phyloP scores from a whole-genome alignment of 2,329 filamentous ascomycete genomes.

The Drechslerella dactyloides region DNA sequence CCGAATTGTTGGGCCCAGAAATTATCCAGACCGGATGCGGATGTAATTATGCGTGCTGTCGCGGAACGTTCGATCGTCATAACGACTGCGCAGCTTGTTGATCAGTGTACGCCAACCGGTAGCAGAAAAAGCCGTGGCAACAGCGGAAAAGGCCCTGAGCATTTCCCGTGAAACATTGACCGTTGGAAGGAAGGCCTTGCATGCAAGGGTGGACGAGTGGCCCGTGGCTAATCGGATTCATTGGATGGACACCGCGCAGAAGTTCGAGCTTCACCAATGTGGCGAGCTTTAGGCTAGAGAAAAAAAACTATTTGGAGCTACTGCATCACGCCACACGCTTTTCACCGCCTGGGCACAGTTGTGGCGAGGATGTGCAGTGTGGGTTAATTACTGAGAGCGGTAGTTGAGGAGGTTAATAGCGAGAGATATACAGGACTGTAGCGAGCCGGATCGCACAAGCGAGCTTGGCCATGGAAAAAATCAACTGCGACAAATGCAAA shows the following conservation, averaged over 20 bases:
- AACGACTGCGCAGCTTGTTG: neutral
- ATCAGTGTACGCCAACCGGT: neutral
- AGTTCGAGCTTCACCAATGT: neutral
- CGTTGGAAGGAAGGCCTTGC: conserved; percentile 8
- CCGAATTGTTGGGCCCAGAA: neutral
- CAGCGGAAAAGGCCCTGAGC: neutral
- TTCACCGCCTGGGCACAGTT: neutral
- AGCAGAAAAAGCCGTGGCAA: neutral
- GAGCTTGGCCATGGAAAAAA: neutral
- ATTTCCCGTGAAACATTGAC: neutral
- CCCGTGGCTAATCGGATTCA: neutral
- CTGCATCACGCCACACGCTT: conserved; percentile 4
- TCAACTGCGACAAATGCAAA: neutral
- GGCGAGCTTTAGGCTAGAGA: neutral
- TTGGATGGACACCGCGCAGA: neutral
- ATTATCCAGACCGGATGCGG: neutral
- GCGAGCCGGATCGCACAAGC: neutral
- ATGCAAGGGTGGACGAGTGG: neutral
- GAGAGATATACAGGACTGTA: neutral
- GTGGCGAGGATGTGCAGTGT: conserved; percentile 2
- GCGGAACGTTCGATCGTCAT: neutral
- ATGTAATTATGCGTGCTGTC: neutral
- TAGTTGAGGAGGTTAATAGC: neutral
- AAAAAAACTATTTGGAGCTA: neutral
- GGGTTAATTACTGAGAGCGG: neutral